Percentiles rank a stretch among this genome's conserved stretches.
Evolutionary conservation across 164 flowering plant species (phyloP).

Genomic region (Santalum album): DNA sequence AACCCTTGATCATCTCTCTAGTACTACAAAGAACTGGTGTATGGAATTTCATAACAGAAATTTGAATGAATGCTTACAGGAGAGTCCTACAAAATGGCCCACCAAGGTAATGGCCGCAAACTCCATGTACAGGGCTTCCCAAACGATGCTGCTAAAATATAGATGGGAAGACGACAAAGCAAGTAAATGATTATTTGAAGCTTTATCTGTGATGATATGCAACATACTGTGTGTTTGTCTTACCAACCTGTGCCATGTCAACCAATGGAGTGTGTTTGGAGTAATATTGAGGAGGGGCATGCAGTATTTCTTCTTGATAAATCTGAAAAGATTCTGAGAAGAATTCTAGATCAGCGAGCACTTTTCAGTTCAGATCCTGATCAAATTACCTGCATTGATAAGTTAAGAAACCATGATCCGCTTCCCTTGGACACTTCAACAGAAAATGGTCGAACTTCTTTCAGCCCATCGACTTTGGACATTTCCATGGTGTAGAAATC

Average conservation of each 20-base stretch:
- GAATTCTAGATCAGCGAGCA: slow-evolving; percentile 15
- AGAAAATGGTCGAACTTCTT: neutral
- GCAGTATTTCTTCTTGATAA: slow-evolving; percentile 42
- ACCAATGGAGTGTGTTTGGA: slow-evolving; percentile 22
- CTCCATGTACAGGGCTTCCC: slow-evolving; percentile 49
- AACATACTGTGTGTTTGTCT: slow-evolving; percentile 53
- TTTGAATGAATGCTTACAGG: slow-evolving; percentile 13
- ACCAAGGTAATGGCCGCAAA: slow-evolving; percentile 40
- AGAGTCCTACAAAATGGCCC: slow-evolving; percentile 34
- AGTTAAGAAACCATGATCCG: slow-evolving; percentile 15
- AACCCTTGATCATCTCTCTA: slow-evolving; percentile 27
- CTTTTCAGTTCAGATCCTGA: slow-evolving; percentile 20
- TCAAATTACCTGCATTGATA: slow-evolving; percentile 24
- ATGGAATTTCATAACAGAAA: slow-evolving; percentile 16
- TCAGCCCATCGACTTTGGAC: slow-evolving; percentile 3
- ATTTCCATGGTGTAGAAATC: slow-evolving; percentile 15
- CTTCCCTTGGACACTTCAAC: slow-evolving; percentile 2
- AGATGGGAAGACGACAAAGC: slow-evolving; percentile 2
- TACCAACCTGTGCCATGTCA: slow-evolving; percentile 34
- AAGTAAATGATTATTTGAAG: slow-evolving; percentile 22
- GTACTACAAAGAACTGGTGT: slow-evolving; percentile 19
- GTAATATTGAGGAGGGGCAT: slow-evolving; percentile 24
- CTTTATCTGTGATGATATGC: slow-evolving; percentile 23
- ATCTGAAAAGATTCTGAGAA: slow-evolving; percentile 34
- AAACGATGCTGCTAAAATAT: slow-evolving; percentile 23